Conservation (phyloP, 2,329 filamentous ascomycete genomes). For the Colletotrichum eleusines region DNA sequence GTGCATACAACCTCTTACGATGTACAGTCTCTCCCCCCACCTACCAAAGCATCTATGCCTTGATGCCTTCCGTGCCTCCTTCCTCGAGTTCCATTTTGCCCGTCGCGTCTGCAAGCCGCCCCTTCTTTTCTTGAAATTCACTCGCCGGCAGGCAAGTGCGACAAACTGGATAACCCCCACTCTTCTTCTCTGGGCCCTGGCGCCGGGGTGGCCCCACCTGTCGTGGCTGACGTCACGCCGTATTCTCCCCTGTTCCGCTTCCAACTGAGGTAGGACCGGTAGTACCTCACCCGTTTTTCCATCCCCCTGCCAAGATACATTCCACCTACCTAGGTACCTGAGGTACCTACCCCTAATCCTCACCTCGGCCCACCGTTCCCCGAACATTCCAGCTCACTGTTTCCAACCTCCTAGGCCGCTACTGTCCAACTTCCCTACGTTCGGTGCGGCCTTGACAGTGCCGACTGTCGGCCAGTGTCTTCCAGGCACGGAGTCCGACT, state of each 20-base stretch:
- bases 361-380: conserved; percentile 34
- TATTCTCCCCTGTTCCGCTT: conserved; percentile 24
- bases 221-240: conserved; percentile 32
- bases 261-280: conserved; percentile 25
- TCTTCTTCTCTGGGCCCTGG: neutral
- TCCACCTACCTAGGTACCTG: neutral
- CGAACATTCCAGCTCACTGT: conserved; percentile 35
- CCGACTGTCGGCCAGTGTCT: conserved; percentile 1
- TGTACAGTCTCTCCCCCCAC: no score
- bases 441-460: conserved; percentile 21
- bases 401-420: conserved; percentile 21
- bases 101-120: neutral
- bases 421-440: conserved; percentile 33
- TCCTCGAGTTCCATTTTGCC: no score
- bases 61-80: neutral
- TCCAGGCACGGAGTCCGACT: conserved; percentile 21
- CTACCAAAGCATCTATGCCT: neutral
- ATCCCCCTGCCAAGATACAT: conserved; percentile 37
- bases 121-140: neutral
- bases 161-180: conserved; percentile 29
- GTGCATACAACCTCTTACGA: no score
- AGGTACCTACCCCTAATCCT: conserved; percentile 20
- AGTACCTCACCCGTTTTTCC: conserved; percentile 27
- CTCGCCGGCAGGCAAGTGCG: neutral
- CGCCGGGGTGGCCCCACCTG: neutral